Evolutionary conservation across 345 rosid genomes (phyloP).

Genomic region (Combretum micranthum): DNA sequence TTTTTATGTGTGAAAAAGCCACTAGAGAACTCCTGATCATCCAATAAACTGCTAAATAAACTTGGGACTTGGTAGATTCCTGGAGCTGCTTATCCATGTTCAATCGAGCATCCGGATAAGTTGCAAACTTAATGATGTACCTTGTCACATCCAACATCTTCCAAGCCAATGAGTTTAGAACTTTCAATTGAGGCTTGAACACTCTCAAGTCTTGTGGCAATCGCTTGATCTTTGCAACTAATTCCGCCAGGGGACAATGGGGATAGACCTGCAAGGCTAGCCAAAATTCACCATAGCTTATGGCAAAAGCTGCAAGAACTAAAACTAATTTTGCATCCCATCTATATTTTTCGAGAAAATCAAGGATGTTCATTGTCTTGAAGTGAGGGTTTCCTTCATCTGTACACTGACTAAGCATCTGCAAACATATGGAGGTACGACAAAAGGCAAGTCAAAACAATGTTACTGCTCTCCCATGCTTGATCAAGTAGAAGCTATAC

Average conservation of each 20-base stretch:
- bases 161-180: constrained; percentile 38
- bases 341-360: constrained; percentile 45
- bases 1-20: constrained; percentile 46
- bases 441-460: neutral
- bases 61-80: constrained; percentile 31
- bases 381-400: constrained; percentile 29
- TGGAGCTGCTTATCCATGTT: constrained; percentile 30
- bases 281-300: constrained; percentile 52
- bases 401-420: constrained; percentile 42
- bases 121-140: constrained; percentile 49
- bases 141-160: constrained; percentile 48
- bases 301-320: constrained; percentile 60
- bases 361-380: constrained; percentile 48
- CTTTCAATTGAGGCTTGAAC: constrained; percentile 44
- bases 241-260: constrained; percentile 45
- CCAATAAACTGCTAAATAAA: constrained; percentile 59
- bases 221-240: constrained; percentile 47
- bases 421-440: constrained; percentile 15
- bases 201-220: constrained; percentile 30
- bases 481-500: constrained; percentile 7
- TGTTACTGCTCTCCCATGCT: neutral
- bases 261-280: constrained; percentile 40
- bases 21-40: constrained; percentile 47
- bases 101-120: constrained; percentile 31
- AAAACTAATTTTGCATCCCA: constrained; percentile 76